Percentiles rank a stretch among this genome's conserved stretches.
phyloP scores from a whole-genome alignment of 768 basidiomycete species.

The Pleurotus citrinopileatus region DNA sequence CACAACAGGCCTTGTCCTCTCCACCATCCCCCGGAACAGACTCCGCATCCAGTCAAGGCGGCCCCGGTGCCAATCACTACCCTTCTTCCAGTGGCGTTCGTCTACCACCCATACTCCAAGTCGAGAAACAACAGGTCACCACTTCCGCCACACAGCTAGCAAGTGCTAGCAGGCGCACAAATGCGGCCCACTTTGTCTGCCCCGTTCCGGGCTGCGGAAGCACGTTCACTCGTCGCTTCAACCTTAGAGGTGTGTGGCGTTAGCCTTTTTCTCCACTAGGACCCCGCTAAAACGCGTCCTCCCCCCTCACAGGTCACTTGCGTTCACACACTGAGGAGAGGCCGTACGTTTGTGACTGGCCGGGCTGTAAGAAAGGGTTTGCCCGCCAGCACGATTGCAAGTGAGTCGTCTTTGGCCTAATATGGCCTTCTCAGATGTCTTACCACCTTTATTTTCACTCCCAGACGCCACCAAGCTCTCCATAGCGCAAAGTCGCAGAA shows the following conservation, averaged over 20 bases:
- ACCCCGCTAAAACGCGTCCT: constrained; percentile 5
- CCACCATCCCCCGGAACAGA: constrained; percentile 33
- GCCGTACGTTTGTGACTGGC: constrained; percentile 91
- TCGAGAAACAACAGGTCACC: constrained; percentile 93
- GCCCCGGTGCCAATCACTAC: constrained; percentile 50
- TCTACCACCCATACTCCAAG: constrained; percentile 83
- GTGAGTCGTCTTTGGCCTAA: constrained; percentile 40
- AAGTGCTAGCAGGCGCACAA: constrained; percentile 83
- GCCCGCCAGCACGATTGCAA: constrained; percentile 98
- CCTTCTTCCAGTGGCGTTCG: constrained; percentile 49
- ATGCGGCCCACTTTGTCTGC: constrained; percentile 90
- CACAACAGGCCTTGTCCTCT: constrained; percentile 15
- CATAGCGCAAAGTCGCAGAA: constrained; percentile 81
- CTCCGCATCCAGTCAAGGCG: constrained; percentile 25
- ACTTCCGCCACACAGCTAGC: constrained; percentile 92
- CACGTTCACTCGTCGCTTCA: constrained; percentile 94
- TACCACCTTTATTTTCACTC: constrained; percentile 8
- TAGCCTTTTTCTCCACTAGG: not conserved
- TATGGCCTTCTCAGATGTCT: constrained; percentile 10
- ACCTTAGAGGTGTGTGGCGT: constrained; percentile 62
- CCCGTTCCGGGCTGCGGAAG: constrained; percentile 95
- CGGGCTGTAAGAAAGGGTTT: constrained; percentile 93
- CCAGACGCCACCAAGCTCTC: constrained; percentile 85
- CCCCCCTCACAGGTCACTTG: constrained; percentile 64
- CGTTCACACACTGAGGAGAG: constrained; percentile 95